Evolutionary conservation across 139 green algal species (phyloP).

Genomic region (Ostreobium quekettii): DNA sequence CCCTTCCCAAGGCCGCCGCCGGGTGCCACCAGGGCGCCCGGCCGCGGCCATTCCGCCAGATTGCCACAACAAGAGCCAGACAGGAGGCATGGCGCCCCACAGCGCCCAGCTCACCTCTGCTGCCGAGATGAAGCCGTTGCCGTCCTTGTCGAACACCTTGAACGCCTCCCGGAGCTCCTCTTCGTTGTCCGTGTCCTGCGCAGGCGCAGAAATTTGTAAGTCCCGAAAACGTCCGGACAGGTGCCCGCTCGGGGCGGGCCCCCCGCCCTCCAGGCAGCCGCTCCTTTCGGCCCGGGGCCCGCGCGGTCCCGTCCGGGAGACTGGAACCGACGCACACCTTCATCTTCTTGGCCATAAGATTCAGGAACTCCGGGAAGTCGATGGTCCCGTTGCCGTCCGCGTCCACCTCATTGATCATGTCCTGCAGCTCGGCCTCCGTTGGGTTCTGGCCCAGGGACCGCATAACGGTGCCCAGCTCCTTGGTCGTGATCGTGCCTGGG

Average conservation of each 20-base stretch:
- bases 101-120: constrained; percentile 64
- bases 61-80: not conserved
- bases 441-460: constrained; percentile 97
- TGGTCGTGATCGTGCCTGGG: constrained; percentile 92
- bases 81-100: not conserved
- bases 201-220: not conserved
- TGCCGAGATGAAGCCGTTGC: constrained; percentile 97
- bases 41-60: too few species aligned
- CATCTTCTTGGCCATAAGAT: constrained; percentile 98
- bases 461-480: constrained; percentile 99
- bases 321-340: constrained; percentile 56
- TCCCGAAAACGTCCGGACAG: not conserved
- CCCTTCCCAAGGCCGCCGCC: not conserved
- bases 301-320: not conserved
- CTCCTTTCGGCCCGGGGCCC: not conserved
- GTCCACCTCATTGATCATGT: constrained; percentile 99
- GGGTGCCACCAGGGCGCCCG: not conserved
- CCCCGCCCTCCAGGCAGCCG: not conserved
- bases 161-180: constrained; percentile 98
- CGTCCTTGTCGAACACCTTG: constrained; percentile 99
- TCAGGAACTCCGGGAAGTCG: constrained; percentile 98
- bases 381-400: constrained; percentile 98
- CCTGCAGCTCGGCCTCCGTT: constrained; percentile 97
- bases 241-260: not conserved
- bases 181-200: constrained; percentile 86